Evolutionary conservation across 2,329 filamentous ascomycete species (phyloP).

Genomic region (Ilyonectria destructans): DNA sequence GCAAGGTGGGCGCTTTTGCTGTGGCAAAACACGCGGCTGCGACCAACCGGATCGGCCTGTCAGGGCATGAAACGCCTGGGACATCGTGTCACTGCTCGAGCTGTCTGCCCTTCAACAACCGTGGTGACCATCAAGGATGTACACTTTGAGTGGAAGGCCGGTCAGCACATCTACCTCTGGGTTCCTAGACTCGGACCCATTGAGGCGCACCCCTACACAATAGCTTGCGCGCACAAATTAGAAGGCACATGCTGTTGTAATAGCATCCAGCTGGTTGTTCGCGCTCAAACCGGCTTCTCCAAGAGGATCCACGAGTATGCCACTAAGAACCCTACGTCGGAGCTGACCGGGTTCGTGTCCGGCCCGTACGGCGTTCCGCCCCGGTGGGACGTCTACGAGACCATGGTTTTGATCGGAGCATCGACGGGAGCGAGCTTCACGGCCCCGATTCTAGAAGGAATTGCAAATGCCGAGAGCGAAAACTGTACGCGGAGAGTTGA

Average conservation of each 20-base stretch:
- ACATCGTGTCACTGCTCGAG: conserved; percentile 66
- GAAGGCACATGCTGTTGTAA: conserved; percentile 70
- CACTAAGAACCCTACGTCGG: conserved; percentile 53
- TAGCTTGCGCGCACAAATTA: conserved; percentile 69
- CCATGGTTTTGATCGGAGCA: conserved; percentile 72
- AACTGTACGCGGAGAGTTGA: conserved; percentile 69
- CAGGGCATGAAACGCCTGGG: conserved; percentile 66
- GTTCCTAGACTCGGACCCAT: conserved; percentile 68
- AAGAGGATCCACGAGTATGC: conserved; percentile 67
- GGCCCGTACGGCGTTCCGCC: conserved; percentile 73
- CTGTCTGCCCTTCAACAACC: conserved; percentile 68
- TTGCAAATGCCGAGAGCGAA: conserved; percentile 59
- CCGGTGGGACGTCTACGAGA: conserved; percentile 72
- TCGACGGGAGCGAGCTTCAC: conserved; percentile 77
- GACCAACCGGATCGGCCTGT: conserved; percentile 60
- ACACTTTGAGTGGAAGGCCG: conserved; percentile 72
- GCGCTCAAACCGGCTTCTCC: conserved; percentile 72
- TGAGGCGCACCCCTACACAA: conserved; percentile 75
- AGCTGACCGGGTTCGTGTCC: conserved; percentile 62
- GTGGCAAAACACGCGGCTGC: conserved; percentile 68
- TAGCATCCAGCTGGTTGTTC: conserved; percentile 72
- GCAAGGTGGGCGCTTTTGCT: conserved; percentile 65
- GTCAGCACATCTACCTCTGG: conserved; percentile 76
- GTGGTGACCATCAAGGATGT: conserved; percentile 74
- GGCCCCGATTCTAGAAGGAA: conserved; percentile 71